A percentile compares a stretch with the other conserved stretches of the same genome.
Evolutionary conservation across 345 rosid genomes (phyloP).

Genomic region (Citrus cavaleriei): DNA sequence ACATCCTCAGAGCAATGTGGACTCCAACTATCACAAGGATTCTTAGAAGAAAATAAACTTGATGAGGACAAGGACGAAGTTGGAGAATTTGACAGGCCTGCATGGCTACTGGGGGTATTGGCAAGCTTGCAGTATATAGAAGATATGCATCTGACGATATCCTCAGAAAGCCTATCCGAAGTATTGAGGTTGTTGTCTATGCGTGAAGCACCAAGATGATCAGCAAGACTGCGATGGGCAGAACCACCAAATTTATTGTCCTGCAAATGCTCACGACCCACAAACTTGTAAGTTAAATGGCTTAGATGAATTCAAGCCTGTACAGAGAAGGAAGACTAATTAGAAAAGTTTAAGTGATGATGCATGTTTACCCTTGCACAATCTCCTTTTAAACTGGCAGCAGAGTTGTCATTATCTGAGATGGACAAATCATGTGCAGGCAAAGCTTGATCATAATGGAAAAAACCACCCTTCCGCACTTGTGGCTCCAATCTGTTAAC

Average conservation of each 20-base stretch:
- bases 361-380: constrained; percentile 43
- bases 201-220: constrained; percentile 54
- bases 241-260: constrained; percentile 36
- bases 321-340: neutral
- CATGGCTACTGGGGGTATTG: constrained; percentile 26
- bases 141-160: constrained; percentile 74
- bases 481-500: constrained; percentile 27
- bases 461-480: constrained; percentile 17
- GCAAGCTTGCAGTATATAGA: constrained; percentile 75
- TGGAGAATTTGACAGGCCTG: constrained; percentile 54
- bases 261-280: constrained; percentile 27
- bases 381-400: constrained; percentile 34
- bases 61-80: constrained; percentile 69
- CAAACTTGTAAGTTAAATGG: neutral
- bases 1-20: constrained; percentile 45
- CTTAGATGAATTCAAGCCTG: neutral
- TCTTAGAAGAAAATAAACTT: constrained; percentile 65
- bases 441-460: constrained; percentile 35
- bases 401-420: constrained; percentile 35
- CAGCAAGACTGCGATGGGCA: constrained; percentile 68
- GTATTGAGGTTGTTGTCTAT: constrained; percentile 26
- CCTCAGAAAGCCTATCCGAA: constrained; percentile 71
- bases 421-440: constrained; percentile 32
- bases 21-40: constrained; percentile 60
- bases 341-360: neutral